These are phyloP conservation scores for Globisporangium splendens DNA, from an alignment of 352 stramenopile genomes.

Conservation along the genomic window DNA sequence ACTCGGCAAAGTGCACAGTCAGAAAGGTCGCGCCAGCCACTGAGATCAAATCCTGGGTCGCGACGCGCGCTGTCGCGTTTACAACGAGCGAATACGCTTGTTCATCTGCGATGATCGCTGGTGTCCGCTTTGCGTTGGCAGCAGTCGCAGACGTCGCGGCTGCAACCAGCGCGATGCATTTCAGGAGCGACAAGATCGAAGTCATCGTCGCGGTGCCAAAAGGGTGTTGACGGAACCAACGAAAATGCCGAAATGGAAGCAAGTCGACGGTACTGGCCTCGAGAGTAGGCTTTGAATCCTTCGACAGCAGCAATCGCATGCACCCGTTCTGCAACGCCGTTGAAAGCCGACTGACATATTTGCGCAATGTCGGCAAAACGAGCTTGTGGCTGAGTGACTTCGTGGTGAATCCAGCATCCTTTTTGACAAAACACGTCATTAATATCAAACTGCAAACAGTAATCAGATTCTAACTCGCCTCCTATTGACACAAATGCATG, in stretches of 20 bases:
- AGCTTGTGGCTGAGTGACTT: too few relatives aligned
- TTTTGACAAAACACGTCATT: too few relatives aligned
- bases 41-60: conserved; percentile 17
- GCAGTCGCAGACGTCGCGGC: not conserved
- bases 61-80: conserved; percentile 19
- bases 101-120: conserved; percentile 22
- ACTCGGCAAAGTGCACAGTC: conserved; percentile 35
- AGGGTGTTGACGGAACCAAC: not conserved
- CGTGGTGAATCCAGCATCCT: too few relatives aligned
- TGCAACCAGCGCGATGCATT: conserved; percentile 1
- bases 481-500: too few relatives aligned
- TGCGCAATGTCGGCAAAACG: too few relatives aligned
- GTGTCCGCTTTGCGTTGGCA: not conserved
- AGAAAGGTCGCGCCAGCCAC: conserved; percentile 26
- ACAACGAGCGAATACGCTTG: conserved; percentile 18
- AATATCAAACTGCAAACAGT: too few relatives aligned
- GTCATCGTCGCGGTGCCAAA: not conserved
- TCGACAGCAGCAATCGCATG: too few relatives aligned
- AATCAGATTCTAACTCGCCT: too few relatives aligned
- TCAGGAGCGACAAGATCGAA: not conserved
- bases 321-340: too few relatives aligned
- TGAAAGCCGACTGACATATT: too few relatives aligned
- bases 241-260: not conserved
- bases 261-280: not conserved
- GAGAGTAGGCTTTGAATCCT: too few relatives aligned